These are phyloP conservation scores for Trichocladium uniseriatum DNA, from an alignment of 495 filamentous ascomycete genomes.

Conservation along the genomic window DNA sequence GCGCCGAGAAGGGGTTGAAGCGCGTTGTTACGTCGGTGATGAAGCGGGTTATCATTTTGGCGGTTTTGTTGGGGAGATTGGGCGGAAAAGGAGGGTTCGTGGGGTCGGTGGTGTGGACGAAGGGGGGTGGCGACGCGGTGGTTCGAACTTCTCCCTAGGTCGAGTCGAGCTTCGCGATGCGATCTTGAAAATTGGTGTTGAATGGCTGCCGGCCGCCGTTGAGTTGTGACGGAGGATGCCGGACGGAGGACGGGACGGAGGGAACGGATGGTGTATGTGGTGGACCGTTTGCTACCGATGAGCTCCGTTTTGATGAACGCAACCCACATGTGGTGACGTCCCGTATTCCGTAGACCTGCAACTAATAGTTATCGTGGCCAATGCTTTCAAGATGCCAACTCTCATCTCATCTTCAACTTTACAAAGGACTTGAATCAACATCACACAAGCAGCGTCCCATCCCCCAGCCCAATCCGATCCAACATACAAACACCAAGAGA, in stretches of 20 bases:
- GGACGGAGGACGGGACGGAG: conserved; percentile 5
- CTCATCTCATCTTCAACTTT: background rate
- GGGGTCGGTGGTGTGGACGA: background rate
- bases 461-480: background rate
- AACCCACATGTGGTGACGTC: background rate
- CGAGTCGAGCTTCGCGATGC: too few species aligned
- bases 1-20: conserved; percentile 85
- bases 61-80: background rate
- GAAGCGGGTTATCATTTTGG: conserved; percentile 76
- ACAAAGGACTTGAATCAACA: background rate
- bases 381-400: conserved; percentile 9
- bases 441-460: background rate
- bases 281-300: background rate
- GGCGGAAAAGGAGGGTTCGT: background rate
- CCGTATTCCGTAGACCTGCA: too few species aligned
- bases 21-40: conserved; percentile 72
- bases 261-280: background rate
- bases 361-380: background rate
- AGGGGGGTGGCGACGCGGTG: background rate
- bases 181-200: conserved; percentile 2
- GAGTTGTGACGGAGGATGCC: conserved; percentile 2
- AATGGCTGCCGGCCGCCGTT: background rate
- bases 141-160: too few species aligned
- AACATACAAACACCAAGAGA: conserved; percentile 24
- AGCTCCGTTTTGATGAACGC: background rate